Evolutionary conservation across 164 flowering plant species (phyloP), one percentile per base, ranked within the genome.

Genomic region (Stephania yunnanensis): DNA sequence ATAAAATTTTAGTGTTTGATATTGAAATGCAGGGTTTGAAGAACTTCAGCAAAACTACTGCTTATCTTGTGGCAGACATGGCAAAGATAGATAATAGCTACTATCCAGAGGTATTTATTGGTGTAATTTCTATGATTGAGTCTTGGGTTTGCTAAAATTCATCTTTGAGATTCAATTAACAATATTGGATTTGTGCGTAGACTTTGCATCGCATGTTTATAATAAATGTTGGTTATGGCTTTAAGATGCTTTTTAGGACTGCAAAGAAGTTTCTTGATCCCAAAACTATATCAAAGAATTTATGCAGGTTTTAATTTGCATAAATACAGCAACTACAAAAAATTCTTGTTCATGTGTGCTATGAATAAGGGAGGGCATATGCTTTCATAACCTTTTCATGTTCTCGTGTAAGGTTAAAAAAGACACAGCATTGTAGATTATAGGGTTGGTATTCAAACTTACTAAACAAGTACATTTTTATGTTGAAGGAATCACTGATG

Each of bases 201-300:
- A 95, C 99, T 3, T 81, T 95, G 64, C 86, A 93, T 77, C 84
- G 87, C 13, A 92, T 95, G 99, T 95, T 83, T 73, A 82, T 95
- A 76, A 95, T 93, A 70, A 95, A 95, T 89, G 98, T 96, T 82
- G 96, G 98, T 71, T 80, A 92, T 81, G 96, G 90, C 36, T 95
- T 95, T 84, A 91, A 89, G 82, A 80, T 92, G 91, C 89, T 93
- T 73, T 95, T 95, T 97, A 92, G 89, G 63, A 88, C 95, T 64
- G 97, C 91, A 45, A 89, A 89, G 84, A 91, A 86, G 68, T 90
- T 92, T 82, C 89, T 93, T 75, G 99, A 95, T 80, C 69, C 91
- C 69, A 90, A 88, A 79, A 95, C 98, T 44, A 82, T 88, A 36
- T 81, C 88, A 19, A 95, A 95, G 86, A 92, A n/a, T n/a, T n/a